Evolutionary conservation across 768 basidiomycete species (phyloP).

Genomic region (Mycena albidolilacea): DNA sequence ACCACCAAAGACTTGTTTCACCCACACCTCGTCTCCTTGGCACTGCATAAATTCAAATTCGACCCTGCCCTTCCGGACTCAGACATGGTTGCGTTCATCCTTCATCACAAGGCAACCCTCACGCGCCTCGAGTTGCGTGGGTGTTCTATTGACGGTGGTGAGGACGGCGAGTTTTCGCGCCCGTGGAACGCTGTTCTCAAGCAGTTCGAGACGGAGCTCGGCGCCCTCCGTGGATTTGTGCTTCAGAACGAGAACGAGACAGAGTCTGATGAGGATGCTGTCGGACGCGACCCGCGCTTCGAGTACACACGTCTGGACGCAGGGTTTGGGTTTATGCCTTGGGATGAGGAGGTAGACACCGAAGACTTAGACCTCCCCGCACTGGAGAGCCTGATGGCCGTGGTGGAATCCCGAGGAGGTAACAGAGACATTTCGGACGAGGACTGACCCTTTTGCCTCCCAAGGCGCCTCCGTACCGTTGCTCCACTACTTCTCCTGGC

Average conservation of each 20-base stretch:
- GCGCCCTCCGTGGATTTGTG: conserved; percentile 5
- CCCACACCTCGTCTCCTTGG: conserved; percentile 11
- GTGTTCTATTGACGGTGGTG: conserved; percentile 18
- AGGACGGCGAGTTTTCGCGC: conserved; percentile 6
- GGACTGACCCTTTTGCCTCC: too few species aligned
- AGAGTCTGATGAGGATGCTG: neutral
- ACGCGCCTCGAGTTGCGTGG: conserved; percentile 19
- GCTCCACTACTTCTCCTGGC: too few species aligned
- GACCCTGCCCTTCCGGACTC: neutral
- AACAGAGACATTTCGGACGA: too few species aligned
- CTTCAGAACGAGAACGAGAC: neutral
- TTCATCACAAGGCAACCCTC: conserved; percentile 26
- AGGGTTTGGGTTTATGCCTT: neutral
- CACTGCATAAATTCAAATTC: conserved; percentile 18
- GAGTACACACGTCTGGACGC: neutral
- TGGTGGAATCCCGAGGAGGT: conserved; percentile 4
- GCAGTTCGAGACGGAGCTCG: conserved; percentile 20
- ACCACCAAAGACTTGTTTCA: neutral
- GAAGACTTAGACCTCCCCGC: neutral
- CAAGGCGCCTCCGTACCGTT: too few species aligned
- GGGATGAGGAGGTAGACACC: neutral
- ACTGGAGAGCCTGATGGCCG: conserved; percentile 50
- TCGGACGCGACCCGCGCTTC: neutral
- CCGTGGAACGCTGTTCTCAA: conserved; percentile 22
- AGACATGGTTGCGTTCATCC: conserved; percentile 23